Percentiles rank a stretch among this genome's conserved stretches.
Conservation (phyloP, 805 yeast species). For the Lipomyces kockii region DNA sequence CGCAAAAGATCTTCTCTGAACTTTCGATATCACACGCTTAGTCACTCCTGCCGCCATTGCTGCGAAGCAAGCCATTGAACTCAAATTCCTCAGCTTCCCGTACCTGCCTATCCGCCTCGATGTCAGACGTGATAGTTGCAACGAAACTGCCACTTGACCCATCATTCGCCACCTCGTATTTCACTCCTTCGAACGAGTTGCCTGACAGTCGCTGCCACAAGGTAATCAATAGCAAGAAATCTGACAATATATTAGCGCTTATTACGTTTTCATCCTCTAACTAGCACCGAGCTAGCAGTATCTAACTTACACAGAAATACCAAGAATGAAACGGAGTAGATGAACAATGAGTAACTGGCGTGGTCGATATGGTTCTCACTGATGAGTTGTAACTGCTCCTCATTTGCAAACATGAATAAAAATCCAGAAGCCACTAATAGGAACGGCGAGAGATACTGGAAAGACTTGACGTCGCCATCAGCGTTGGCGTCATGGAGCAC, state of each 20-base stretch:
- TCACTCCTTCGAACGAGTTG: slow-evolving; percentile 11
- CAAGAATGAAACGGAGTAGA: slow-evolving; percentile 73
- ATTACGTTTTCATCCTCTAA: background rate
- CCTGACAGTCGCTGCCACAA: slow-evolving; percentile 25
- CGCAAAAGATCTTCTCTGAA: background rate
- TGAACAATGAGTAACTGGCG: slow-evolving; percentile 75
- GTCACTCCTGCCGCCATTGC: background rate
- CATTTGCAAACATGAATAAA: slow-evolving; percentile 89
- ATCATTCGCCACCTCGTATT: slow-evolving; percentile 34
- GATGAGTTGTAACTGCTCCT: slow-evolving; percentile 78
- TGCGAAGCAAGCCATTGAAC: background rate
- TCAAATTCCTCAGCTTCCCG: slow-evolving; percentile 29
- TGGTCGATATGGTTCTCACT: slow-evolving; percentile 80
- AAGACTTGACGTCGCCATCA: slow-evolving; percentile 60
- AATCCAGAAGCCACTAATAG: slow-evolving; percentile 72
- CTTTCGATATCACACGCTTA: background rate
- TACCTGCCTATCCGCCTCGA: slow-evolving; percentile 27
- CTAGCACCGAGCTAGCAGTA: background rate
- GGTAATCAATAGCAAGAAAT: slow-evolving; percentile 46
- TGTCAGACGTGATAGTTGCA: slow-evolving; percentile 12
- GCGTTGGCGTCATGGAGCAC: slow-evolving; percentile 61
- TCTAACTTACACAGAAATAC: slow-evolving; percentile 52
- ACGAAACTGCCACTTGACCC: slow-evolving; percentile 20
- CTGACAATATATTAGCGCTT: background rate
- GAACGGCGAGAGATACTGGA: slow-evolving; percentile 88